Evolutionary conservation across 2,329 filamentous ascomycete genomes (phyloP).

Genomic region (Camillea tinctor): DNA sequence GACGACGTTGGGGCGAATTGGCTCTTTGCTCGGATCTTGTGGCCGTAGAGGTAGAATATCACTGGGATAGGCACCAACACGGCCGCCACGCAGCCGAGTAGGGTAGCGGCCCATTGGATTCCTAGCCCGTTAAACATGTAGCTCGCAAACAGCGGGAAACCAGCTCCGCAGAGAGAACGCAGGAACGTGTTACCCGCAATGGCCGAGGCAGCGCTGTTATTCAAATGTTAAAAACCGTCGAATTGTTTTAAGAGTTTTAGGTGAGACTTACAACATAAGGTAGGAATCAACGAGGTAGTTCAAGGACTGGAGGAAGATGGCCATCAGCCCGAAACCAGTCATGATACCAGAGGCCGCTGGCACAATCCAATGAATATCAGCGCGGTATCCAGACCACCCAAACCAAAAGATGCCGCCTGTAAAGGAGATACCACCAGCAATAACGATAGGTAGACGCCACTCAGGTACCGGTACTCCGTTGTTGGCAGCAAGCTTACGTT

Average conservation of each 20-base stretch:
- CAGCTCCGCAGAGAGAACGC: constrained; percentile 73
- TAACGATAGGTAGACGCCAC: constrained; percentile 64
- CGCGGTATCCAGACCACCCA: constrained; percentile 65
- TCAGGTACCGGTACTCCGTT: constrained; percentile 63
- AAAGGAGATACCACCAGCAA: constrained; percentile 59
- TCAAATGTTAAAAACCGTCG: constrained; percentile 8
- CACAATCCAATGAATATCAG: constrained; percentile 62
- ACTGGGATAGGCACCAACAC: constrained; percentile 61
- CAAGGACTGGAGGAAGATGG: constrained; percentile 76
- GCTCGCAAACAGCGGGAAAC: constrained; percentile 75
- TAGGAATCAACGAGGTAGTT: constrained; percentile 81
- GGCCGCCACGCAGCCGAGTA: constrained; percentile 60
- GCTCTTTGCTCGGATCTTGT: constrained; percentile 54
- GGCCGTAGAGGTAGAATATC: constrained; percentile 60
- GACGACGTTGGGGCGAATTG: constrained; percentile 51
- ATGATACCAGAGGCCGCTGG: constrained; percentile 60
- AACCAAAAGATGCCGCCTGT: constrained; percentile 73
- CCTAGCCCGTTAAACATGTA: constrained; percentile 67
- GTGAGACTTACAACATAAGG: constrained; percentile 54
- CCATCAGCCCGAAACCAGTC: constrained; percentile 75
- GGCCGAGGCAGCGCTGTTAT: constrained; percentile 63
- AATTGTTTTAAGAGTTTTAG: not conserved
- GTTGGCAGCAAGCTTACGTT: constrained; percentile 66
- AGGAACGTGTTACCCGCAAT: constrained; percentile 81
- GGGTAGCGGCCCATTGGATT: constrained; percentile 60